These are phyloP conservation scores for Ceratocystis diversiconidia DNA, from an alignment of 2,329 filamentous ascomycete genomes.

Conservation along the genomic window DNA sequence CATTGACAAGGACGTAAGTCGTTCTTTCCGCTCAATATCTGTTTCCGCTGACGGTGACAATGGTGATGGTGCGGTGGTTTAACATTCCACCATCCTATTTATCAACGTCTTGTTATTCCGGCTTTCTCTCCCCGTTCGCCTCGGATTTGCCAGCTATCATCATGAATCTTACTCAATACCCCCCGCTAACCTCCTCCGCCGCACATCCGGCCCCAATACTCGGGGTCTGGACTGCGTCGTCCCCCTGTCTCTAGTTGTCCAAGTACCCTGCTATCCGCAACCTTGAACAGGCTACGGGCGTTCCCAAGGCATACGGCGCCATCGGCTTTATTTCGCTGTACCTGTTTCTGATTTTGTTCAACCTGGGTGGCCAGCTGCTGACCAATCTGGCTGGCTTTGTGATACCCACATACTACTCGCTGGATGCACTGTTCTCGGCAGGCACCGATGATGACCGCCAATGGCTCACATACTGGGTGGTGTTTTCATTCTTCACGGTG, in stretches of 20 bases:
- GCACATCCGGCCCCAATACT: background rate
- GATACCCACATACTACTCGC: constrained; percentile 72
- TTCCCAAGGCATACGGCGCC: constrained; percentile 74
- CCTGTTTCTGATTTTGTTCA: constrained; percentile 86
- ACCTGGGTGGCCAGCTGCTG: constrained; percentile 75
- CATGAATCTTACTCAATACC: background rate
- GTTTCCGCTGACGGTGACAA: background rate
- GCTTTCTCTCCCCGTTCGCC: no score
- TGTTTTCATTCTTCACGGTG: constrained; percentile 70
- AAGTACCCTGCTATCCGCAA: constrained; percentile 76
- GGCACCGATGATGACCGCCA: constrained; percentile 68
- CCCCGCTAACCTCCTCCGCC: constrained; percentile 5
- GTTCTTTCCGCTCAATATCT: background rate
- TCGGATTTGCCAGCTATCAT: no score
- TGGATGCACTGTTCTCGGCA: constrained; percentile 59
- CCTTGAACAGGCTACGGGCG: constrained; percentile 67
- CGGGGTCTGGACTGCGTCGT: background rate
- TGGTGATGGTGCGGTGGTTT: background rate
- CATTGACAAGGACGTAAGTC: constrained; percentile 69
- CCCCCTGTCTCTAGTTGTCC: constrained; percentile 47
- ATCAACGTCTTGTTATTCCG: no score
- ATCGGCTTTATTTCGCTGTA: constrained; percentile 65
- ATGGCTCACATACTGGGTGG: constrained; percentile 80
- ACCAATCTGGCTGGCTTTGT: constrained; percentile 77
- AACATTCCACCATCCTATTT: no score